Conservation (phyloP, 2,329 filamentous ascomycete genomes). For the Calonectria pseudoreteaudii region DNA sequence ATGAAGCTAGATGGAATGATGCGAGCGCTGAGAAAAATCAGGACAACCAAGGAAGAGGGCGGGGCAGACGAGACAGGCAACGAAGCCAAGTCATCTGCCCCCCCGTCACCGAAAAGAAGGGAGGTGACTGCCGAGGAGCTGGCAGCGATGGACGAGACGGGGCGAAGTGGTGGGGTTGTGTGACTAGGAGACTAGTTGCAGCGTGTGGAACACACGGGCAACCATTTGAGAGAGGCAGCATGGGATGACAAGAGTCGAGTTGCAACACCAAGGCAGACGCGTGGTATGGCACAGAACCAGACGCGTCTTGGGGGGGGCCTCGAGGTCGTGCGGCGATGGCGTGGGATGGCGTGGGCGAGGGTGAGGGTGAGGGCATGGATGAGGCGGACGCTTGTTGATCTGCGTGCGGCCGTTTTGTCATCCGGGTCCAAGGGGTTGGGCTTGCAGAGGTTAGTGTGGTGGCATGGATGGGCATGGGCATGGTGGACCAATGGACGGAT, state of each 20-base stretch:
- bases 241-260: constrained; percentile 21
- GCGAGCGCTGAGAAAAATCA: constrained; percentile 78
- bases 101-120: constrained; percentile 21
- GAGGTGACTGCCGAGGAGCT: constrained; percentile 34
- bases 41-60: constrained; percentile 32
- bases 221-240: constrained; percentile 18
- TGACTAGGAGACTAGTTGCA: constrained; percentile 21
- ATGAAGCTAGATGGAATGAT: constrained; percentile 84
- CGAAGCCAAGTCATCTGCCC: constrained; percentile 27
- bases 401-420: constrained; percentile 31
- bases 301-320: constrained; percentile 35
- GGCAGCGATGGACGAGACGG: constrained; percentile 27
- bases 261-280: constrained; percentile 40
- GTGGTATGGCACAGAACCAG: constrained; percentile 36
- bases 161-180: constrained; percentile 31
- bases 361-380: background rate
- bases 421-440: constrained; percentile 24
- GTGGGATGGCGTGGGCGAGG: constrained; percentile 28
- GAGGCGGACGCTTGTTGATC: constrained; percentile 22
- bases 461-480: background rate
- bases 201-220: constrained; percentile 28
- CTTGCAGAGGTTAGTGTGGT: constrained; percentile 15
- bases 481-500: constrained; percentile 23
- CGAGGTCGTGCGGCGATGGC: constrained; percentile 22
- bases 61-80: constrained; percentile 26